phyloP scores from a whole-genome alignment of 768 basidiomycete genomes.

The Tricholoma sp. region DNA sequence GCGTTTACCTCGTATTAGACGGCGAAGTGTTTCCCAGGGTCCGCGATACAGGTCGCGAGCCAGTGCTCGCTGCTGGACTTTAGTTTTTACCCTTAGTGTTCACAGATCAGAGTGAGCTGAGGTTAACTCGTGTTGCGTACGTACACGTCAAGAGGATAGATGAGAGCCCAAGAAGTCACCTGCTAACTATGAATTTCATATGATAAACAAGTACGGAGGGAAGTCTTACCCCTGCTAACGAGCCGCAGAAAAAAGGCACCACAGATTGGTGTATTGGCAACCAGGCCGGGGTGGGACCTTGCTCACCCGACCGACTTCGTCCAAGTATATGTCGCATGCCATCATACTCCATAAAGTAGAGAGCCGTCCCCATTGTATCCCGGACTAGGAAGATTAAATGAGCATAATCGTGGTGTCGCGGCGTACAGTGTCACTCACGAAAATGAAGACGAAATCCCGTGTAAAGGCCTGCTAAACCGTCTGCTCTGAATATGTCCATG shows the following conservation, averaged over 20 bases:
- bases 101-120: slow-evolving; percentile 7
- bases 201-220: slow-evolving; percentile 22
- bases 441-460: slow-evolving; percentile 88
- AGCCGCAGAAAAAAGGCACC: slow-evolving; percentile 90
- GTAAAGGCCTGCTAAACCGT: slow-evolving; percentile 66
- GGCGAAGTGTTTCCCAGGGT: slow-evolving; percentile 65
- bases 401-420: neutral
- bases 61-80: slow-evolving; percentile 89
- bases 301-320: slow-evolving; percentile 69
- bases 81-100: slow-evolving; percentile 75
- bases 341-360: slow-evolving; percentile 95
- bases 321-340: slow-evolving; percentile 85
- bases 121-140: slow-evolving; percentile 17
- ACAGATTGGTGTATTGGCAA: slow-evolving; percentile 74
- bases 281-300: slow-evolving; percentile 81
- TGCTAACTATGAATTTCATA: slow-evolving; percentile 18
- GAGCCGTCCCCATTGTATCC: slow-evolving; percentile 83
- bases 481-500: slow-evolving; percentile 64
- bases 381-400: slow-evolving; percentile 49
- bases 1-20: slow-evolving; percentile 70
- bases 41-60: slow-evolving; percentile 73
- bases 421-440: slow-evolving; percentile 35
- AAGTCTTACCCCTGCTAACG: slow-evolving; percentile 69
- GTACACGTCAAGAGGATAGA: slow-evolving; percentile 93
- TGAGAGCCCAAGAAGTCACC: slow-evolving; percentile 81